These are phyloP conservation scores for Fagopyrum tataricum DNA, from an alignment of 148 eudicot genomes.

Conservation along the genomic window DNA sequence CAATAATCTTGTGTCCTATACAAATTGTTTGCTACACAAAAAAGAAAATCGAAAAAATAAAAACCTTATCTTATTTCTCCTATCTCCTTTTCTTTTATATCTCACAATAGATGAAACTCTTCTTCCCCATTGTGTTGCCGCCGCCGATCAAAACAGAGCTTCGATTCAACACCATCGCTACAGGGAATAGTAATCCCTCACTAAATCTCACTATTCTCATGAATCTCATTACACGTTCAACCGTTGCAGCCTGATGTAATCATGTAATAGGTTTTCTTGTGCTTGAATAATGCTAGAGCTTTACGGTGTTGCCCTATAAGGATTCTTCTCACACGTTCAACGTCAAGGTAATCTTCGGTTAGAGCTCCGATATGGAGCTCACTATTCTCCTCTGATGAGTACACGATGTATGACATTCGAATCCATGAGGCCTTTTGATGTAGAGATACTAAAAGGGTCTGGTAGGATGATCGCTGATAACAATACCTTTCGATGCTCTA, in stretches of 20 bases:
- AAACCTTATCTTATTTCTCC: too few relatives aligned
- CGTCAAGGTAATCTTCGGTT: constrained; percentile 61
- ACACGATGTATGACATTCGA: constrained; percentile 81
- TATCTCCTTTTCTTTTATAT: too few relatives aligned
- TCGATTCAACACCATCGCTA: too few relatives aligned
- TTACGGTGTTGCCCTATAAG: constrained; percentile 73
- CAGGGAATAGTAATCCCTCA: too few relatives aligned
- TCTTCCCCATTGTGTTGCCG: too few relatives aligned
- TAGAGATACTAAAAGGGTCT: constrained; percentile 82
- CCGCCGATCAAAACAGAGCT: too few relatives aligned
- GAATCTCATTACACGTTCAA: constrained; percentile 96
- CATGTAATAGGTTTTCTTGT: constrained; percentile 85
- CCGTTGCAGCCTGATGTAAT: constrained; percentile 90
- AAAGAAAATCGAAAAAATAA: too few relatives aligned
- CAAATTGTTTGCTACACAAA: too few relatives aligned
- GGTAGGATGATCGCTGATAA: constrained; percentile 54
- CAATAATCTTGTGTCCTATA: too few relatives aligned
- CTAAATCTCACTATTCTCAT: too few relatives aligned
- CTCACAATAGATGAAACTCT: too few relatives aligned
- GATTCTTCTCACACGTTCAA: constrained; percentile 47
- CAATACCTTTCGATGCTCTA: constrained; percentile 82
- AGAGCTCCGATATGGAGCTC: constrained; percentile 93
- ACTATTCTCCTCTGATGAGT: constrained; percentile 80
- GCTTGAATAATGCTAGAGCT: constrained; percentile 91
- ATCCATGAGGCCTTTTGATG: constrained; percentile 77